Percentiles rank a stretch among this genome's conserved stretches.
These are phyloP conservation scores for Centaurea solstitialis DNA, from an alignment of 129 eudicot genomes.

Conservation along the genomic window DNA sequence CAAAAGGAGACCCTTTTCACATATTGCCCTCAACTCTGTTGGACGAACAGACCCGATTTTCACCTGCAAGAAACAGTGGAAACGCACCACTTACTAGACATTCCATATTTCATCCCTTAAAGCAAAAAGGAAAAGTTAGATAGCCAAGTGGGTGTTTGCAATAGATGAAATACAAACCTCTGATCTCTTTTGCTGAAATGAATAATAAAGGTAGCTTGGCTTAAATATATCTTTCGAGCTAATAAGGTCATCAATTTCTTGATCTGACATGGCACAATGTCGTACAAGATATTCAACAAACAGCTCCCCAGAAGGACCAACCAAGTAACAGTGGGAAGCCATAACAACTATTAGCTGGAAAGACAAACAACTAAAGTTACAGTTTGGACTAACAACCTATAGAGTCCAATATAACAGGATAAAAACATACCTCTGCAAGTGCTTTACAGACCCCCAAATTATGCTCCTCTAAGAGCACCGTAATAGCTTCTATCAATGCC, in stretches of 20 bases:
- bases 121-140: neutral
- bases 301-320: constrained; percentile 89
- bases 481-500: constrained; percentile 74
- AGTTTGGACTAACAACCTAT: neutral
- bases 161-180: constrained; percentile 59
- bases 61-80: constrained; percentile 44
- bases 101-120: neutral
- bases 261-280: constrained; percentile 75
- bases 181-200: constrained; percentile 58
- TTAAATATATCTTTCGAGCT: constrained; percentile 50
- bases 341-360: constrained; percentile 90
- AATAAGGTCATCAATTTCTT: constrained; percentile 51
- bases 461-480: constrained; percentile 69
- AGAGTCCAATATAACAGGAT: neutral
- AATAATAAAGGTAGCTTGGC: constrained; percentile 51
- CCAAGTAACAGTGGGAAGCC: constrained; percentile 98
- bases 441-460: constrained; percentile 85
- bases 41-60: constrained; percentile 64
- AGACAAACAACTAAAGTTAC: constrained; percentile 14
- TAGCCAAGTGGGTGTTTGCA: neutral
- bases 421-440: constrained; percentile 80
- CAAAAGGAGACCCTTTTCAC: constrained; percentile 93
- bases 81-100: constrained; percentile 11
- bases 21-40: constrained; percentile 73
- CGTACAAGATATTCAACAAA: constrained; percentile 94